Evolutionary conservation across 352 stramenopile genomes (phyloP).

Genomic region (Globisporangium sylvaticum): DNA sequence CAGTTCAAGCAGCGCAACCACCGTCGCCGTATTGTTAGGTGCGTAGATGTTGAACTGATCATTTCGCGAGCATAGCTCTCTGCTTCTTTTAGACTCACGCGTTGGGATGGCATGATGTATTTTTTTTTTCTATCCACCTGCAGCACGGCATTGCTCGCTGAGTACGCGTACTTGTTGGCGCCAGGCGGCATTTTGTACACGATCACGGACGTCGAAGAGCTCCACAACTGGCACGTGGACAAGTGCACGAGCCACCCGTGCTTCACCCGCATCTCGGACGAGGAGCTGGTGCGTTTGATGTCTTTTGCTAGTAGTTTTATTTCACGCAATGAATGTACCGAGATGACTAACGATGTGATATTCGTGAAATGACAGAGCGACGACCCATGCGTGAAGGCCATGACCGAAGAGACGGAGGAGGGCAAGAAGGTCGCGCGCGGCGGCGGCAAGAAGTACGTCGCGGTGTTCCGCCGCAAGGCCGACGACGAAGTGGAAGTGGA

Average conservation of each 20-base stretch:
- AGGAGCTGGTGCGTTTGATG: slow-evolving; percentile 62
- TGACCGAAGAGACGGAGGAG: slow-evolving; percentile 97
- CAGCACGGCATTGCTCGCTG: slow-evolving; percentile 90
- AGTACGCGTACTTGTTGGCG: slow-evolving; percentile 97
- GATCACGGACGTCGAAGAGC: slow-evolving; percentile 98
- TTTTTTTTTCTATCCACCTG: no score
- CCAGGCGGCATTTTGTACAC: slow-evolving; percentile 94
- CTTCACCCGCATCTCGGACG: slow-evolving; percentile 88
- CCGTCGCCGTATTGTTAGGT: slow-evolving; percentile 90
- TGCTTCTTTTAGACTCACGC: no score
- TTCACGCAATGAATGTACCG: no score
- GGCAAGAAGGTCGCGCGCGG: slow-evolving; percentile 96
- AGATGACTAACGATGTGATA: no score
- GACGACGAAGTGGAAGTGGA: slow-evolving; percentile 57
- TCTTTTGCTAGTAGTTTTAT: no score
- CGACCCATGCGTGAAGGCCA: slow-evolving; percentile 94
- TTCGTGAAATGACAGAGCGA: slow-evolving; percentile 35
- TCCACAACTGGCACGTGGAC: slow-evolving; percentile 97
- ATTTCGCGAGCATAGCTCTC: no score
- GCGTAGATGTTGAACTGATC: no score
- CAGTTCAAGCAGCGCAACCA: slow-evolving; percentile 99
- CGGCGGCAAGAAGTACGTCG: slow-evolving; percentile 87
- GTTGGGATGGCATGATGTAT: no score
- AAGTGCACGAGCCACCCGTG: slow-evolving; percentile 93
- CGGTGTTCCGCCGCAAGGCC: slow-evolving; percentile 68